Percentiles rank a stretch among this genome's conserved stretches.
phyloP scores from a whole-genome alignment of 768 basidiomycete genomes.

The Suillus hirtellus region DNA sequence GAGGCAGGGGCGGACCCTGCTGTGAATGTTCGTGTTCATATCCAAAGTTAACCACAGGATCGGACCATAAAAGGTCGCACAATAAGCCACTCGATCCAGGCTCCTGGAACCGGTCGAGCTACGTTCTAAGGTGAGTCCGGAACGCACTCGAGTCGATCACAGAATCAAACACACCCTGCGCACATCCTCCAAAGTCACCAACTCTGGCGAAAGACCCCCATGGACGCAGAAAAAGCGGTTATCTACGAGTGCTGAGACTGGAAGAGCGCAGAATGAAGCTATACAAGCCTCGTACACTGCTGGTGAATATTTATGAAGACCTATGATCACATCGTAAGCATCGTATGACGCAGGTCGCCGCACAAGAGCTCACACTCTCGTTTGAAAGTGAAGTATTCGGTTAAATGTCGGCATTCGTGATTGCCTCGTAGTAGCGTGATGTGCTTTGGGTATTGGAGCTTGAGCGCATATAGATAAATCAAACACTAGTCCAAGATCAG shows the following conservation, averaged over 20 bases:
- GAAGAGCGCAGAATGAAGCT: slow-evolving; percentile 86
- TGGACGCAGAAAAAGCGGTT: slow-evolving; percentile 97
- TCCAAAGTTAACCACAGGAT: slow-evolving; percentile 88
- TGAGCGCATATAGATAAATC: slow-evolving; percentile 89
- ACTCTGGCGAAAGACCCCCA: slow-evolving; percentile 89
- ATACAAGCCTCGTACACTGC: slow-evolving; percentile 90
- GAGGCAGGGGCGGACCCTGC: slow-evolving; percentile 53
- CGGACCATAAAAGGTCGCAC: slow-evolving; percentile 96
- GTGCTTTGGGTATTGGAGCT: slow-evolving; percentile 84
- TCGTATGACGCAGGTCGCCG: slow-evolving; percentile 10
- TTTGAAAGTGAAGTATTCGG: slow-evolving; percentile 98
- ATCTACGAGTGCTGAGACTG: slow-evolving; percentile 90
- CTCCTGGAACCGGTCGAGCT: slow-evolving; percentile 93
- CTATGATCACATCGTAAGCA: slow-evolving; percentile 36
- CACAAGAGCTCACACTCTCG: slow-evolving; percentile 73
- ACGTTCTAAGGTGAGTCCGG: slow-evolving; percentile 13
- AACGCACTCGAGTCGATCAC: slow-evolving; percentile 9
- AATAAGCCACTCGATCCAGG: slow-evolving; percentile 89
- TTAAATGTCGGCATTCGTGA: slow-evolving; percentile 96
- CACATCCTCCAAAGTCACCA: slow-evolving; percentile 78
- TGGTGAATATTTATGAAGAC: slow-evolving; percentile 86
- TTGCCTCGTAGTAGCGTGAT: slow-evolving; percentile 89
- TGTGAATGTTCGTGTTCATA: slow-evolving; percentile 62
- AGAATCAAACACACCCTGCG: slow-evolving; percentile 43
- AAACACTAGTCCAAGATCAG: slow-evolving; percentile 58